Evolutionary conservation across 179 eudicot species (phyloP), one percentile per base, ranked within the genome.

Genomic region (Beta macrorhiza): DNA sequence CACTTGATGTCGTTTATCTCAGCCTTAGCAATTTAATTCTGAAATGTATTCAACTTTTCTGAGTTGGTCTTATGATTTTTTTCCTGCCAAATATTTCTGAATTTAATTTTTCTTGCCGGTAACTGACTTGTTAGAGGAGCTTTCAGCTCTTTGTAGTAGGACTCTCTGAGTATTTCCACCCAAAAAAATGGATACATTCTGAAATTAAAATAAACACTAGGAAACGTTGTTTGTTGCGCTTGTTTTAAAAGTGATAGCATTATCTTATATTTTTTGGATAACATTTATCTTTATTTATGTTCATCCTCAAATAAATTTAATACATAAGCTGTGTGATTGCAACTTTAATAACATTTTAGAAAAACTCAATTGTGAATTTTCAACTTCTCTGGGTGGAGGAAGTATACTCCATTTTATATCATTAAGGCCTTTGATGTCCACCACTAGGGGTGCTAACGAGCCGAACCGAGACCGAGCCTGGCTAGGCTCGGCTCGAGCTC

Each of bases 1-100:
- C n/a, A 65, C 63, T 65, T 78, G 76, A 58, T 71, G 45, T 55
- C 12, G 4, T 53, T 56, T n/a, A 15, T 57, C 19, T 37, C 53
- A 76, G 77, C 65, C 72, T 73, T 49, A 52, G 74, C 63, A 45
- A 76, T 42, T 17, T 58, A 19, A 20, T 13, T 5, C 13, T 63
- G 14, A 63, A 82, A 29, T 42, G 57, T 8, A 25, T 29, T 25
- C 49, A 20, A 19, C 19, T 65, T 71, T 49, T 78, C 49, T 52
- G 47, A 63, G 71, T 62, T 47, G 81, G 9, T 56, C 44, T 20
- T 44, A 42, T 19, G 74, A 22, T 61, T 79, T 25, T 25, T 63
- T 63, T 22, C 42, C 67, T 12, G 67, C 7, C 68, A 67, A 25
- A 15, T 7, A 25, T 32, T 25, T 25, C 1, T 17, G 42, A 5